Percentiles rank a stretch among this genome's conserved stretches.
Conservation (phyloP, 345 rosid genomes). For the Salix suchowensis region DNA sequence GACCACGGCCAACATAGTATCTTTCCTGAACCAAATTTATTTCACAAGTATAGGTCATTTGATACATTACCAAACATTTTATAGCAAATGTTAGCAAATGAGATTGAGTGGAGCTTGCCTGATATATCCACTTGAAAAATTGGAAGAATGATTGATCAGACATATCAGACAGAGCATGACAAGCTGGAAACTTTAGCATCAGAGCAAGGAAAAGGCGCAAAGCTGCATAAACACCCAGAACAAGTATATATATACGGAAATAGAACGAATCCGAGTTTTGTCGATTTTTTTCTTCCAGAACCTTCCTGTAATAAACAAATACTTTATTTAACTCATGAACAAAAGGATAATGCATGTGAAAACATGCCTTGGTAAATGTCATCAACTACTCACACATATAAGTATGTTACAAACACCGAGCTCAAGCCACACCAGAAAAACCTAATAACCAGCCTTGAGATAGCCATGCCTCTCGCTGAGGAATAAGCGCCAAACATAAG, state of each 20-base stretch:
- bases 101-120: conserved; percentile 47
- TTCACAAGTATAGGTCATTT: no score
- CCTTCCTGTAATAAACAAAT: conserved; percentile 49
- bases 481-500: conserved; percentile 93
- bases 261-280: conserved; percentile 53
- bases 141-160: conserved; percentile 95
- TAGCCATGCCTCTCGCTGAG: conserved; percentile 95
- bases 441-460: conserved; percentile 81
- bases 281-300: conserved; percentile 65
- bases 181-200: conserved; percentile 70
- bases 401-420: conserved; percentile 64
- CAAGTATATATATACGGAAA: conserved; percentile 82
- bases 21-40: conserved; percentile 60
- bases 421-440: conserved; percentile 81
- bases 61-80: neutral
- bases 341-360: neutral
- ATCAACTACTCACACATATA: conserved; percentile 59
- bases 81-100: conserved; percentile 1
- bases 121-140: conserved; percentile 96
- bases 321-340: neutral
- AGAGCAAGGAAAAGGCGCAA: conserved; percentile 64
- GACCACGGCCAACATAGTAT: conserved; percentile 95
- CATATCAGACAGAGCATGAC: conserved; percentile 78
- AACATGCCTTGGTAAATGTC: neutral
- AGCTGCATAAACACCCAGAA: conserved; percentile 79